Evolutionary conservation across 1,284 basidiomycete genomes (phyloP), one percentile per base, ranked within the genome.

Genomic region (Fomitopsis pinicola): DNA sequence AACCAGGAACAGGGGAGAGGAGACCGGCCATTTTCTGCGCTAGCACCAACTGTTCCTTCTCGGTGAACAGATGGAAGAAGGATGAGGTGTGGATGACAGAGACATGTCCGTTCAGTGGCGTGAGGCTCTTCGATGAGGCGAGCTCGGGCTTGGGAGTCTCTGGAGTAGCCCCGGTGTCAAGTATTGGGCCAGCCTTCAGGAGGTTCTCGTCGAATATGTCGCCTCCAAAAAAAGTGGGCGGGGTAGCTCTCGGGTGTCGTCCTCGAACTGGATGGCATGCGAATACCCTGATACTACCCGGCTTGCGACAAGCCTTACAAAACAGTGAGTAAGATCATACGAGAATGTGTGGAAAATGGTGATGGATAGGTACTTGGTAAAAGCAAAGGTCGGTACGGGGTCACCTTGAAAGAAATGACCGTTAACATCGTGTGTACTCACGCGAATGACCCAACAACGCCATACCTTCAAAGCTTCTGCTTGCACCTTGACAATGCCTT

Each of bases 41-140:
- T 17, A 81, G 70, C 33, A 73, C 59, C 14, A 68, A 58, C 66
- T 82, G 80, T 26, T 71, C 54, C 17, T 74, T 75, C 63, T 79
- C 73, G 28, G 71, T 62, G 68, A 82, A 82, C 14, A 82, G 72
- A 63, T 82, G 81, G 68, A 82, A 83, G 65, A 82, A 75, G 2
- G 76, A 69, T 14, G 77, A 77, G 7, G 76, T 72, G 63, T 79
- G 76, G 35, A 83, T 78, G 9, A 73, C 77, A 5, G 78, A 76
- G 30, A 80, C 62, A 59, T 75, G 73, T 5, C 78, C 76, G 53
- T 74, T 74, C 8, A 82, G 73, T 2, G 75, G 74, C n/a, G 68
- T 78, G 33, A 82, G 72, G 10, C 71, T 70, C 1, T 63, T 73
- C 26, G 81, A 63, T 8, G 66, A 58, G 22, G 60, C 55, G 5